These are phyloP conservation scores for Acmispon strigosus DNA, from an alignment of 306 rosid species.

Conservation along the genomic window DNA sequence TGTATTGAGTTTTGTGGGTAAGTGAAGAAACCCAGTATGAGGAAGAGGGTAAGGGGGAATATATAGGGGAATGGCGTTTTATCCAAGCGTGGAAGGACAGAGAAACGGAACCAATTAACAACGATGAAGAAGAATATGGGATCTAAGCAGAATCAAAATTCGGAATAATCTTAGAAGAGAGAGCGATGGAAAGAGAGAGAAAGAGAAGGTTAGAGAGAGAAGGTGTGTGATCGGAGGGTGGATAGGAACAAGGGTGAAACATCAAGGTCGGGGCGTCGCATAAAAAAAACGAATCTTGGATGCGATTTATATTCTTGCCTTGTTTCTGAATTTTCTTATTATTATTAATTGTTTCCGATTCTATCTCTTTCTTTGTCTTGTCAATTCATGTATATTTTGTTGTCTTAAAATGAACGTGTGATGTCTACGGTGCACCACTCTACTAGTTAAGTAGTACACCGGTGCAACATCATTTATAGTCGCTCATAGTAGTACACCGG, in stretches of 20 bases:
- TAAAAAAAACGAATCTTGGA: slow-evolving; percentile 51
- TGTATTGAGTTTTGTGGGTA: background rate
- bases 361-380: background rate
- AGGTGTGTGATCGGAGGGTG: slow-evolving; percentile 15
- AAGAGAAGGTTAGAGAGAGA: background rate
- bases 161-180: slow-evolving; percentile 45
- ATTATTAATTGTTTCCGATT: background rate
- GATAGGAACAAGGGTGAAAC: slow-evolving; percentile 13
- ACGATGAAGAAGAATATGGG: slow-evolving; percentile 46
- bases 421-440: no score
- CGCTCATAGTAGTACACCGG: no score
- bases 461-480: no score
- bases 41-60: slow-evolving; percentile 15
- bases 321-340: background rate
- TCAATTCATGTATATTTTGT: background rate
- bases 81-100: no score
- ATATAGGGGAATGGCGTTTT: slow-evolving; percentile 24
- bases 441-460: no score
- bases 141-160: slow-evolving; percentile 62
- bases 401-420: no score
- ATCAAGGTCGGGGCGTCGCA: slow-evolving; percentile 90
- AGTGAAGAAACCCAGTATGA: background rate
- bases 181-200: background rate
- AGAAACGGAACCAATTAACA: slow-evolving; percentile 52
- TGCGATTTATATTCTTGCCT: slow-evolving; percentile 19